phyloP scores from a whole-genome alignment of 768 basidiomycete species.

The Phanerodontia chrysosporium region DNA sequence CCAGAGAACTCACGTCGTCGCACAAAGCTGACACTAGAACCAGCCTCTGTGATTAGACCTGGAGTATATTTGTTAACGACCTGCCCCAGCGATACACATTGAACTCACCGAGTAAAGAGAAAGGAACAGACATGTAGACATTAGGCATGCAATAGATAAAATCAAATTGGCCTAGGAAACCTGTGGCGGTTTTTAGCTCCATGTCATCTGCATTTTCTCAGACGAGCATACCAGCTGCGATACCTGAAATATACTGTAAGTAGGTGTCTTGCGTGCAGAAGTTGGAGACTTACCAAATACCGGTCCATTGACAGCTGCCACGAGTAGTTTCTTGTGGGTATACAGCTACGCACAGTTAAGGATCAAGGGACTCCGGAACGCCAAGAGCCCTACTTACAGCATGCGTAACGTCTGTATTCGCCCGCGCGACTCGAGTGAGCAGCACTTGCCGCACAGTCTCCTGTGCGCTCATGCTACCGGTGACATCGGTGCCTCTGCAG shows the following conservation, averaged over 20 bases:
- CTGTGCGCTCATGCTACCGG: conserved; percentile 5
- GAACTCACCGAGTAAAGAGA: conserved; percentile 55
- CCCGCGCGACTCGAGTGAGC: conserved; percentile 39
- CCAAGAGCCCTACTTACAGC: conserved; percentile 42
- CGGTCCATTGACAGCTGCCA: conserved; percentile 71
- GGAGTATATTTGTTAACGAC: neutral
- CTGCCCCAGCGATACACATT: no score
- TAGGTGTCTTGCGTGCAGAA: no score
- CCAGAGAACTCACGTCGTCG: conserved; percentile 54
- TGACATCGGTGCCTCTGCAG: conserved; percentile 46
- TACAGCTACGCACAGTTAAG: conserved; percentile 43
- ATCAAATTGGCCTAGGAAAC: conserved; percentile 69
- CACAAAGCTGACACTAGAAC: conserved; percentile 64
- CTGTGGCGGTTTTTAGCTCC: conserved; percentile 36
- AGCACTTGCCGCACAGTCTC: conserved; percentile 41
- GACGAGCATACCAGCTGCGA: conserved; percentile 49
- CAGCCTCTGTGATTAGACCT: conserved; percentile 68
- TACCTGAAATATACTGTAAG: conserved; percentile 37
- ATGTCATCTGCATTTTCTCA: no score
- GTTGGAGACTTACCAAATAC: conserved; percentile 53
- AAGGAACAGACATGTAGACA: conserved; percentile 62
- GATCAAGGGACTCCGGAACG: neutral
- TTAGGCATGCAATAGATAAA: conserved; percentile 65
- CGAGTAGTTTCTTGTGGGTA: conserved; percentile 62
- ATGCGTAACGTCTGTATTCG: conserved; percentile 57